Conservation (phyloP, 257 asterid species). For the Echium plantagineum region DNA sequence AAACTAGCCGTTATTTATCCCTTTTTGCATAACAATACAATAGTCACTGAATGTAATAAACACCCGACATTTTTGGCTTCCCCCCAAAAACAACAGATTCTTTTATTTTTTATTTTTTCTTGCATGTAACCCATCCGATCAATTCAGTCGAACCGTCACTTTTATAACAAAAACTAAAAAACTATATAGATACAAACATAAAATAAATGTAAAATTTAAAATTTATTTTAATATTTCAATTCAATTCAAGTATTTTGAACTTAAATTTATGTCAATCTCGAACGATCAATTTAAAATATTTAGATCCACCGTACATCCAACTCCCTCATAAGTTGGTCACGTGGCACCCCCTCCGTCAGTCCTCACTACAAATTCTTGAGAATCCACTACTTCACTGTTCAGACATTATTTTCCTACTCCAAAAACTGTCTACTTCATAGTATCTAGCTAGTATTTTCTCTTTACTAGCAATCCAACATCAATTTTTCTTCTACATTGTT, state of each 20-base stretch:
- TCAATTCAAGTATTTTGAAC: too few species aligned
- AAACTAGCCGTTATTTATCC: slow-evolving; percentile 66
- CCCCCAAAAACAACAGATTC: slow-evolving; percentile 15
- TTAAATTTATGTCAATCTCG: too few species aligned
- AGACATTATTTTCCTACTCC: not conserved
- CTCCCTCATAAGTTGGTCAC: slow-evolving; percentile 18
- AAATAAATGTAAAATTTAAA: too few species aligned
- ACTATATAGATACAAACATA: too few species aligned
- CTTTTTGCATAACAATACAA: not conserved
- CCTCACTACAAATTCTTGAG: not conserved
- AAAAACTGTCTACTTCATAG: not conserved
- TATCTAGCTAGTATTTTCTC: not conserved
- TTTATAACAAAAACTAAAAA: too few species aligned
- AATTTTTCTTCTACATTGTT: not conserved
- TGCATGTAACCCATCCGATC: too few species aligned
- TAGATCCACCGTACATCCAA: slow-evolving; percentile 2
- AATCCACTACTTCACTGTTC: not conserved
- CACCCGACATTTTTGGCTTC: slow-evolving; percentile 33
- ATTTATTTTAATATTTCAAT: too few species aligned
- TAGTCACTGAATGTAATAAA: slow-evolving; percentile 14
- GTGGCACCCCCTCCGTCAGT: slow-evolving; percentile 22
- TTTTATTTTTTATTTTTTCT: slow-evolving; percentile 4
- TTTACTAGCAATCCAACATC: not conserved
- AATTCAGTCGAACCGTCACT: too few species aligned
- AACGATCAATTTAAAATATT: too few species aligned